Evolutionary conservation across 257 asterid genomes (phyloP).

Genomic region (Solanum chaucha): DNA sequence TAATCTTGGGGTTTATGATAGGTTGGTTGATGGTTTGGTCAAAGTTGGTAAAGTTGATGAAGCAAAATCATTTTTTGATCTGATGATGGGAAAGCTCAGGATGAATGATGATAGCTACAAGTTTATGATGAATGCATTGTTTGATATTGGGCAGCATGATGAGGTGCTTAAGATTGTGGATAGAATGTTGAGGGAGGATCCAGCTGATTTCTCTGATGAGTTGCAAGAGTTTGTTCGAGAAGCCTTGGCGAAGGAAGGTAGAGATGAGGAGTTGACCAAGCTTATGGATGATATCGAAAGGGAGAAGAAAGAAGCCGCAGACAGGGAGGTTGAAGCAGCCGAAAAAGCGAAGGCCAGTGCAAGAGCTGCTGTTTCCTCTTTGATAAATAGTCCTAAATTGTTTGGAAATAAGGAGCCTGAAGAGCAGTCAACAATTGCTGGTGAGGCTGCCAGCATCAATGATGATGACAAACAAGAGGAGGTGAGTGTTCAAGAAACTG

Average conservation of each 20-base stretch:
- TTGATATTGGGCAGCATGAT: conserved; percentile 52
- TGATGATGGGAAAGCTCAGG: conserved; percentile 78
- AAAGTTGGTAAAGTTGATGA: conserved; percentile 70
- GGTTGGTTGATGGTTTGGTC: conserved; percentile 66
- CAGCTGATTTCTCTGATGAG: conserved; percentile 68
- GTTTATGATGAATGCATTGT: conserved; percentile 61
- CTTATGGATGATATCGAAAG: conserved; percentile 53
- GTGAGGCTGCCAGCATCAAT: conserved; percentile 1
- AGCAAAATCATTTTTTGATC: conserved; percentile 71
- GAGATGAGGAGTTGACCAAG: conserved; percentile 66
- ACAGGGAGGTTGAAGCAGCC: conserved; percentile 69
- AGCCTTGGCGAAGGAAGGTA: conserved; percentile 52
- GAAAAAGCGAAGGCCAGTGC: conserved; percentile 68
- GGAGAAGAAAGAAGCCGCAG: conserved; percentile 71
- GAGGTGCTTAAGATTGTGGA: conserved; percentile 70
- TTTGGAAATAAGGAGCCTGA: conserved; percentile 37
- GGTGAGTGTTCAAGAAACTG: conserved; percentile 13
- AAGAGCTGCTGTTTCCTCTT: conserved; percentile 52
- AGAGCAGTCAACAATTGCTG: conserved; percentile 19
- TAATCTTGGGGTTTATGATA: conserved; percentile 56
- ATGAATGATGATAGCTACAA: conserved; percentile 74
- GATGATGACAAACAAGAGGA: conserved; percentile 7
- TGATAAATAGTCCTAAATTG: conserved; percentile 52
- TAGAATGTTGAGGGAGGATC: conserved; percentile 69
- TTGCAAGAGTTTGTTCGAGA: conserved; percentile 66